Base-by-base conservation (phyloP, 768 basidiomycete species). In the Jaapia argillacea region DNA sequence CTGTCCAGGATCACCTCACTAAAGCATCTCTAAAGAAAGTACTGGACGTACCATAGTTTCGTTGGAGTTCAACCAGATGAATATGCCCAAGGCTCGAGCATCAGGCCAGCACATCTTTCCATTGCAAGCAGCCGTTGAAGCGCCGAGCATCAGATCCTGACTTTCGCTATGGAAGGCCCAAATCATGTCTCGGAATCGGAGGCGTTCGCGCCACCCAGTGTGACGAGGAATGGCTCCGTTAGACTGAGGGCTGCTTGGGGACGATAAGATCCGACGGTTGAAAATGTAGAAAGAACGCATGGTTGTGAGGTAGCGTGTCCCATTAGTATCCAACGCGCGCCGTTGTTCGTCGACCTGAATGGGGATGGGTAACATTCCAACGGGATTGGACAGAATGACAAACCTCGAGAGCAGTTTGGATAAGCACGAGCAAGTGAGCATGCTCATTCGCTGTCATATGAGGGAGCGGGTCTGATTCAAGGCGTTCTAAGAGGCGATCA, bases 151-250 rank as follows among this genome's bases (percentile, higher is more conserved):
- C 36, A 97, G 59, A 14, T 85, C 89, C 54, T 99, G 92, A 54
- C 81, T 88, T 61, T 96, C 91, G 55, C 92, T 96, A 53, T 96
- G 86, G 58, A 85, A 93, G 0, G 93, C 94, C 93, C 94, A 99
- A 22, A 97, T 72, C 67, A 97, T 89, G 59, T 99, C 94, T 25
- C 96, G 79, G 60, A 85, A 92, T 18, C 88, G 78, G 38, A 94
- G 70, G n/a, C 89, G 74, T 54, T 83, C 79, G 52, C 88, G 67
- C 52, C 76, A 70, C 23, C 72, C 78, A 31, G 75, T 71, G 48
- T 63, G 64, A 26, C 65, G 64, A n/a, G 67, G 66, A 12, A 67
- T 56, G 1, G 59, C 50, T 25, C 58, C 67, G 2, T 60, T 66
- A 5, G 72, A 72, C 20, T 60, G 56, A 26, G 74, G 73, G 36